phyloP scores from a whole-genome alignment of 208 protist species.

The Leishmania gerbilli region DNA sequence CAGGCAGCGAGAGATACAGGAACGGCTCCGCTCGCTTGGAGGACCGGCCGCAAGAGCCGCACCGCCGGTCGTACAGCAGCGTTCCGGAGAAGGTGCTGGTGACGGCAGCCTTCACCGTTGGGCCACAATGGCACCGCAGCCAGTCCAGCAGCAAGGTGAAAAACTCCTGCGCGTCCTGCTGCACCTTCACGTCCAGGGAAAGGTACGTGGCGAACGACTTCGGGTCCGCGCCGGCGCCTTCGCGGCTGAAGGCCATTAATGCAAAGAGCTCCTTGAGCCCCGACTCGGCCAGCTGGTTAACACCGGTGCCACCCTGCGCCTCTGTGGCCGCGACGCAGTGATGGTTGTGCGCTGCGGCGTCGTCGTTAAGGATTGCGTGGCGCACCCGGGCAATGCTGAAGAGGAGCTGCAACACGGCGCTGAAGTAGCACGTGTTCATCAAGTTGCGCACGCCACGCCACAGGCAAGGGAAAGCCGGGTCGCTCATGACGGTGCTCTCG shows the following conservation, averaged over 20 bases:
- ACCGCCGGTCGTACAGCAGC: constrained; percentile 76
- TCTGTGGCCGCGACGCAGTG: background rate
- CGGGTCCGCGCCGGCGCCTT: constrained; percentile 51
- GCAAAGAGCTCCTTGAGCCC: constrained; percentile 73
- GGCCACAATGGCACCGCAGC: constrained; percentile 57
- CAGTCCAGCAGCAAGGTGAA: constrained; percentile 77
- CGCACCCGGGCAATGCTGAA: constrained; percentile 66
- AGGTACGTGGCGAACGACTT: constrained; percentile 64
- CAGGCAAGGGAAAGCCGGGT: constrained; percentile 36
- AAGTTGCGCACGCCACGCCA: constrained; percentile 83
- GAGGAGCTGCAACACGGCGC: constrained; percentile 80
- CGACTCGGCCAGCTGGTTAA: constrained; percentile 32
- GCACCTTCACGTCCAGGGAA: constrained; percentile 57
- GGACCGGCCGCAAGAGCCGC: constrained; percentile 52
- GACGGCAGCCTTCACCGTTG: constrained; percentile 41
- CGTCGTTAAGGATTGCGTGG: constrained; percentile 49
- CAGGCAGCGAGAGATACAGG: constrained; percentile 70
- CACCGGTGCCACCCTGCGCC: background rate
- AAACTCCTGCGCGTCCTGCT: constrained; percentile 89
- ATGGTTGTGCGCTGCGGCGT: background rate
- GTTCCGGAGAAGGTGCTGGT: constrained; percentile 59
- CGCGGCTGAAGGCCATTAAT: constrained; percentile 72
- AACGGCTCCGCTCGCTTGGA: constrained; percentile 72
- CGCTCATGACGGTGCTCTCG: constrained; percentile 14
- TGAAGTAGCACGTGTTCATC: constrained; percentile 92